Evolutionary conservation across 1,284 basidiomycete genomes (phyloP), one percentile per base, ranked within the genome.

Genomic region (Malassezia pachydermatis): DNA sequence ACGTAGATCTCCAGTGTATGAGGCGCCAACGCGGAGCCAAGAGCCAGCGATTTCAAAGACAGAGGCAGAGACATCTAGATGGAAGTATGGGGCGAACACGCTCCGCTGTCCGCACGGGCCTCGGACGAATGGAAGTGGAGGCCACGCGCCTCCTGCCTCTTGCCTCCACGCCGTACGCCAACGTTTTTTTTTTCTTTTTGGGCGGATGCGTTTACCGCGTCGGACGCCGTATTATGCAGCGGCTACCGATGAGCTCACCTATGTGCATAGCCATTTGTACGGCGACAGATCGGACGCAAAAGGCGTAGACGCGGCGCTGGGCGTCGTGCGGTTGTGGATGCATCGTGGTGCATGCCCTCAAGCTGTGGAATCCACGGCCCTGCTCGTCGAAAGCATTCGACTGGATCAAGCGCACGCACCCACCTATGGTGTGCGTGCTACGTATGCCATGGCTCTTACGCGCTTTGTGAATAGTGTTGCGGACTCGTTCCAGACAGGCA

Each of bases 401-500:
- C 46, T 62, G 14, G 66, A 69, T 30, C 32, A 19, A 7, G n/a
- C 32, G 17, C 52, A 48, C 11, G 55, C 45, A 5, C 47, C 57
- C 3, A 50, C 58, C 38, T 33, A 62, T 13, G 59, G 52, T 3
- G 53, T 57, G 0, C 42, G 65, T 3, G 51, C 57, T 37, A 53
- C 58, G 23, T 66, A 67, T 44, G 55, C 65, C 13, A 49, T 65
- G 54, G 58, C 62, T 11, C 44, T 69, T 9, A 55, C 53, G 20
- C 65, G 73, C 16, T 82, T 96, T 59, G 88, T 98, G 58, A 98
- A 98, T 63, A 59, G 60, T 9, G 46, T 71, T 1, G 92, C 95
- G 5, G 92, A 98, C 69, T 88, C 90, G 13, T 76, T 94, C 16
- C 92, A 98, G 67, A 79, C 82, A 3, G 87, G 88, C 25, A 55